These are phyloP conservation scores for Cyclotella baltica DNA, from an alignment of 108 stramenopile genomes.

Conservation along the genomic window DNA sequence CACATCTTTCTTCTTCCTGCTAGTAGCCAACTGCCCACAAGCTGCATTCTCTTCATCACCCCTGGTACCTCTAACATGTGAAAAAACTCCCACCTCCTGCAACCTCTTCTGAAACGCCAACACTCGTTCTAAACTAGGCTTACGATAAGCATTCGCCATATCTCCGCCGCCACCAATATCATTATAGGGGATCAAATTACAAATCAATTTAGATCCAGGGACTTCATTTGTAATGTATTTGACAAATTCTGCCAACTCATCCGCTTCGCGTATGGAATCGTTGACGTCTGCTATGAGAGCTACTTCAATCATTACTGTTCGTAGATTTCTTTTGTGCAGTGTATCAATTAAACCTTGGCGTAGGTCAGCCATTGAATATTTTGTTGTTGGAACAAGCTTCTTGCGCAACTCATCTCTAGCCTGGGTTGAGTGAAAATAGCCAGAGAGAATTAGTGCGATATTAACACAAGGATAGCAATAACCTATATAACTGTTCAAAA, in stretches of 20 bases:
- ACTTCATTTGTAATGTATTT: conserved; percentile 59
- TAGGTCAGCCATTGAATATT: conserved; percentile 75
- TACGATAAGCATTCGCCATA: conserved; percentile 38
- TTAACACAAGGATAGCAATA: too few relatives aligned
- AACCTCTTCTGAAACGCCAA: conserved; percentile 68
- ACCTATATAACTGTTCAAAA: neutral
- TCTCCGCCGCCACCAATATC: conserved; percentile 56
- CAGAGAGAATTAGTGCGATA: too few relatives aligned
- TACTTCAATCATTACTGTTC: conserved; percentile 82
- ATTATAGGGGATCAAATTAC: conserved; percentile 88
- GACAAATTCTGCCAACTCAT: conserved; percentile 77
- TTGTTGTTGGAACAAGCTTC: conserved; percentile 81
- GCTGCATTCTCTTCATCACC: conserved; percentile 90
- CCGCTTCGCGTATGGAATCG: conserved; percentile 79
- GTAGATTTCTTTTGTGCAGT: conserved; percentile 50
- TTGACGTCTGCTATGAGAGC: conserved; percentile 84
- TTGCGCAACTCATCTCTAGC: conserved; percentile 71
- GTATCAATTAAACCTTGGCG: conserved; percentile 66
- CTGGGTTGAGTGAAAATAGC: neutral
- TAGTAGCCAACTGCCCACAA: conserved; percentile 88
- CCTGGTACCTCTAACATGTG: conserved; percentile 75
- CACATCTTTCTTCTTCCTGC: conserved; percentile 41
- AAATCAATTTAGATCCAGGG: conserved; percentile 65
- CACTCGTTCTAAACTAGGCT: conserved; percentile 62
- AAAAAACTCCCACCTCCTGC: conserved; percentile 58